Base-by-base conservation (phyloP, 345 rosid species). In the Syzygium aqueum region DNA sequence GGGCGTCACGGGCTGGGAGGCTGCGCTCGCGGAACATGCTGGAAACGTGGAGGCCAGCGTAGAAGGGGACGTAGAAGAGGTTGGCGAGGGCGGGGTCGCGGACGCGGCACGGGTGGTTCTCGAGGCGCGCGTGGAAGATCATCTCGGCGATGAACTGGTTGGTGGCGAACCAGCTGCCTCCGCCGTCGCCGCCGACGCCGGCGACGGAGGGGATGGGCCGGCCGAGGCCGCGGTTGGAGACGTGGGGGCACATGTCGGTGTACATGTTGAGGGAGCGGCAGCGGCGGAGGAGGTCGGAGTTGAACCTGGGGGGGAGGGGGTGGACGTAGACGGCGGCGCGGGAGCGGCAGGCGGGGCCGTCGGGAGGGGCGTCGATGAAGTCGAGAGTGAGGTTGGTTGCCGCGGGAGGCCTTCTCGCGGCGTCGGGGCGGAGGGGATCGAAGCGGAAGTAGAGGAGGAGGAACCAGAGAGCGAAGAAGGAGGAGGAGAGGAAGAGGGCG, bases 71-170 rank as follows among this genome's bases (percentile, higher is more conserved):
- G 25, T 94, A 94, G 87, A 93, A 94, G 12, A 93, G 87, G 8
- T 83, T 77, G 84, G 95, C 95, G 10, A 21, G 49, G 0, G 90
- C 6, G 2, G 96, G 94, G 65, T 94, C 94, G 84, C 73, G 19
- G 77, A 94, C 92, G 59, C 96, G 96, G 86, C 93, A 93, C 3
- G 93, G 93, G 87, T 94, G 96, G 86, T 88, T 89, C 83, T 91
- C 91, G 49, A 94, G 52, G 5, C 94, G 90, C 0, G 92, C 95
- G 84, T 93, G 96, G 91, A 94, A 94, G 87, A 93, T 93, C 93
- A 93, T 91, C 92, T 94, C 96, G 12, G 92, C 93, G 57, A 90
- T 86, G 91, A 93, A 93, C 92, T 92, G 95, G 89, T 93, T 89
- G 78, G 95, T 92, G 65, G 96, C 90, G 89, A 88, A 93, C 96